Evolutionary conservation across 495 filamentous ascomycete genomes (phyloP).

Genomic region (Endocarpon pusillum): DNA sequence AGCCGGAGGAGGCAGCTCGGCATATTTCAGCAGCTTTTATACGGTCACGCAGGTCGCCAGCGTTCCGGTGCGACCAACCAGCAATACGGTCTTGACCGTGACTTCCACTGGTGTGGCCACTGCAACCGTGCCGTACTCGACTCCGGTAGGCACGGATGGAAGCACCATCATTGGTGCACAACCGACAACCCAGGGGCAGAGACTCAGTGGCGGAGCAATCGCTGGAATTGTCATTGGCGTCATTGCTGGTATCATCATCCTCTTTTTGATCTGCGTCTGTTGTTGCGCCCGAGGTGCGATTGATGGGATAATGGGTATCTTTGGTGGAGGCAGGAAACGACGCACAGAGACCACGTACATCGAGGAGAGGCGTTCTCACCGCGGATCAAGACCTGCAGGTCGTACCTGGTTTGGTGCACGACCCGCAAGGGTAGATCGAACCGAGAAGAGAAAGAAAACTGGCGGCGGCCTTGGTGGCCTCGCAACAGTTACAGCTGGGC

Average conservation of each 20-base stretch:
- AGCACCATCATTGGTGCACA: conserved; percentile 27
- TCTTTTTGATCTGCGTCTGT: conserved; percentile 59
- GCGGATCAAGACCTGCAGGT: conserved; percentile 6
- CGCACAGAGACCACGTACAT: conserved; percentile 38
- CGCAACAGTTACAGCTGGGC: conserved; percentile 38
- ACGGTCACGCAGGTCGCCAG: conserved; percentile 21
- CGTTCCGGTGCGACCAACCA: conserved; percentile 55
- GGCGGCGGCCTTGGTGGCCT: conserved; percentile 34
- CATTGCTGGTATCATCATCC: conserved; percentile 54
- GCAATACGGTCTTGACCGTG: conserved; percentile 34
- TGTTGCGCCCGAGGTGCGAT: conserved; percentile 51
- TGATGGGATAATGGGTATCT: conserved; percentile 43
- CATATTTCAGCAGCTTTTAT: conserved; percentile 21
- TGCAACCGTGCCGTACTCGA: conserved; percentile 39
- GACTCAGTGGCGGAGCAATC: conserved; percentile 68
- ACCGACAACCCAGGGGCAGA: conserved; percentile 17
- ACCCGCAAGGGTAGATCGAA: conserved; percentile 29
- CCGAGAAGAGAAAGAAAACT: conserved; percentile 33
- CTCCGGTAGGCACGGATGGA: conserved; percentile 37
- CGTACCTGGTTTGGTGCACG: conserved; percentile 52
- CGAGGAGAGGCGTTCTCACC: conserved; percentile 48
- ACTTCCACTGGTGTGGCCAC: conserved; percentile 37
- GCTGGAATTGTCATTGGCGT: conserved; percentile 89
- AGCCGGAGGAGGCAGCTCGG: conserved; percentile 14
- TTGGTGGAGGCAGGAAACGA: conserved; percentile 37